These are phyloP conservation scores for Chrysosporium keratinophilum DNA, from an alignment of 2,329 filamentous ascomycete species.

Conservation along the genomic window DNA sequence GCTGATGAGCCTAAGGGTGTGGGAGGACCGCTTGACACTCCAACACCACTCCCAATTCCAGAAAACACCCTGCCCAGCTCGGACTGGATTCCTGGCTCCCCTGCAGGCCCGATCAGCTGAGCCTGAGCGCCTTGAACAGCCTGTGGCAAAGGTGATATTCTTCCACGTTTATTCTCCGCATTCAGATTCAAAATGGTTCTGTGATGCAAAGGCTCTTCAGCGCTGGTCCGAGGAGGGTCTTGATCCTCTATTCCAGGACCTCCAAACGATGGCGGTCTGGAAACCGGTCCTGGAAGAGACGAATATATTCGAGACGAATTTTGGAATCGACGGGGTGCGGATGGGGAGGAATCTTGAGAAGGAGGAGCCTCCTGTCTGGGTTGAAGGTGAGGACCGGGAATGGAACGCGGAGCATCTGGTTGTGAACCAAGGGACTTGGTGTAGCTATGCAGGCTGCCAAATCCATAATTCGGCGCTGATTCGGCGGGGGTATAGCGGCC, in stretches of 20 bases:
- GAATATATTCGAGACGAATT: constrained; percentile 27
- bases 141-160: constrained; percentile 79
- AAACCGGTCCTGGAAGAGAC: constrained; percentile 26
- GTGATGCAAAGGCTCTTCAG: constrained; percentile 49
- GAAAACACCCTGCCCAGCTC: constrained; percentile 93
- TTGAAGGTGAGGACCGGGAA: constrained; percentile 24
- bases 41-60: constrained; percentile 67
- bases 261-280: constrained; percentile 12
- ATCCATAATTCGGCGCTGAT: constrained; percentile 27
- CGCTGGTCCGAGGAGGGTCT: constrained; percentile 34
- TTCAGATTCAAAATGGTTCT: constrained; percentile 59
- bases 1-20: constrained; percentile 45
- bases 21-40: constrained; percentile 41
- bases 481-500: constrained; percentile 29
- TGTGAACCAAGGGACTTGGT: constrained; percentile 35
- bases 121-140: constrained; percentile 90
- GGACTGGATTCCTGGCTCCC: constrained; percentile 83
- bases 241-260: constrained; percentile 27
- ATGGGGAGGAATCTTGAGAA: constrained; percentile 25
- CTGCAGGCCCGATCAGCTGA: constrained; percentile 71
- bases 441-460: constrained; percentile 34
- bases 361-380: constrained; percentile 28
- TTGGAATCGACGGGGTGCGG: constrained; percentile 15
- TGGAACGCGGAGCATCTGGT: constrained; percentile 25
- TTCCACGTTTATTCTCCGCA: constrained; percentile 66